Conservation (phyloP, 2,329 filamentous ascomycete species). For the Colletotrichum acutatum region DNA sequence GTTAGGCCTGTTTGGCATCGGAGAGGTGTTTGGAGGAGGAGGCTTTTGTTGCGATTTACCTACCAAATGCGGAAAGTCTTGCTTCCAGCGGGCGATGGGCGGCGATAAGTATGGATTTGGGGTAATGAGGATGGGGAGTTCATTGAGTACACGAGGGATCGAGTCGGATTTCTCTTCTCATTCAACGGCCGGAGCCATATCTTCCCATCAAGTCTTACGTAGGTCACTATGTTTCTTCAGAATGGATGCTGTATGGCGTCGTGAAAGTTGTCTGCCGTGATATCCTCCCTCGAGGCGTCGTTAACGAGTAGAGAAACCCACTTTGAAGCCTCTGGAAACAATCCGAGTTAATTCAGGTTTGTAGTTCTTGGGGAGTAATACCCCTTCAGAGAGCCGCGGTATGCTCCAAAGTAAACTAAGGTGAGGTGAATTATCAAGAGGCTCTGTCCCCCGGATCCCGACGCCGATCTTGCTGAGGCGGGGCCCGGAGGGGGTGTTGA, state of each 20-base stretch:
- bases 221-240: background rate
- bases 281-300: background rate
- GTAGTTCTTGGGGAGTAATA: background rate
- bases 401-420: background rate
- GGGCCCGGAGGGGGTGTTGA: background rate
- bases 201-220: background rate
- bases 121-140: background rate
- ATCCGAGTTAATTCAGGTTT: background rate
- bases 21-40: too few species aligned
- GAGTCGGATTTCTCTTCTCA: too few species aligned
- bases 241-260: background rate
- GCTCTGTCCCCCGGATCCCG: background rate
- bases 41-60: background rate
- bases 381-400: background rate
- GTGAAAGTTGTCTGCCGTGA: background rate
- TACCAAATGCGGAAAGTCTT: slow-evolving; percentile 14
- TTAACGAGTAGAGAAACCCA: background rate
- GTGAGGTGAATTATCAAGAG: background rate
- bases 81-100: background rate
- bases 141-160: too few species aligned
- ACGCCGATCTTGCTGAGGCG: background rate
- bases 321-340: background rate
- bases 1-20: background rate
- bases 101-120: background rate
- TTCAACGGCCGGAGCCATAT: background rate